Conservation (phyloP, 345 rosid species). For the Eucalyptus sideroxylon region DNA sequence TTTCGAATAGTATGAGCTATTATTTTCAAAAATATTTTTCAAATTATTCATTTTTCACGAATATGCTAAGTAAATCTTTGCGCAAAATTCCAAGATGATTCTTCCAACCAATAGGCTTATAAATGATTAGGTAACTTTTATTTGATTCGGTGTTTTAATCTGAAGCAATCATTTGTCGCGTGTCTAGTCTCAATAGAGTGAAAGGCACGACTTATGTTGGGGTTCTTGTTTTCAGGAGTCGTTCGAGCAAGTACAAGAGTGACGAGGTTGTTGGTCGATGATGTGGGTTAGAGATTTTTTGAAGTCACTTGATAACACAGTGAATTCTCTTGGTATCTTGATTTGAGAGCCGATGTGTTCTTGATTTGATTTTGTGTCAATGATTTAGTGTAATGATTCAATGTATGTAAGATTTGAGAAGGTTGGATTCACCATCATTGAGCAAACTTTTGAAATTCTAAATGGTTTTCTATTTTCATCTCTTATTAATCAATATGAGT, state of each 20-base stretch:
- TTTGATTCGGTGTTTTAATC: background rate
- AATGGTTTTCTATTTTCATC: background rate
- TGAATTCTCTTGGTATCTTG: background rate
- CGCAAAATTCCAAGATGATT: rapidly evolving
- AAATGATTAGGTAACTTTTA: background rate
- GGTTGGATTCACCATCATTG: background rate
- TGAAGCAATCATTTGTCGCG: background rate
- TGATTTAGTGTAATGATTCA: rapidly evolving
- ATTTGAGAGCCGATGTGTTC: background rate
- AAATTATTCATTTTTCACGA: rapidly evolving
- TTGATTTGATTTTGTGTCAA: background rate
- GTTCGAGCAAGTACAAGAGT: rapidly evolving
- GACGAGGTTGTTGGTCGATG: background rate
- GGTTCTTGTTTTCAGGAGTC: background rate
- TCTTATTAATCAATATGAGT: background rate
- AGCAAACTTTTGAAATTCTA: background rate
- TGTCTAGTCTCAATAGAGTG: background rate
- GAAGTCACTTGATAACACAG: rapidly evolving
- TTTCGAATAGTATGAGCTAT: rapidly evolving
- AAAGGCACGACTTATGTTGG: background rate
- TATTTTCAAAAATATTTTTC: rapidly evolving
- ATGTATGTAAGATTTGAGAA: background rate
- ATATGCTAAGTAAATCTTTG: too few species aligned
- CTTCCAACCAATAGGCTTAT: background rate
- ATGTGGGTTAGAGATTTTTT: background rate